A percentile compares a stretch with the other conserved stretches of the same genome.
Conservation (phyloP, 371 early-diverging fungal genomes). For the Umbelopsis sp. region DNA sequence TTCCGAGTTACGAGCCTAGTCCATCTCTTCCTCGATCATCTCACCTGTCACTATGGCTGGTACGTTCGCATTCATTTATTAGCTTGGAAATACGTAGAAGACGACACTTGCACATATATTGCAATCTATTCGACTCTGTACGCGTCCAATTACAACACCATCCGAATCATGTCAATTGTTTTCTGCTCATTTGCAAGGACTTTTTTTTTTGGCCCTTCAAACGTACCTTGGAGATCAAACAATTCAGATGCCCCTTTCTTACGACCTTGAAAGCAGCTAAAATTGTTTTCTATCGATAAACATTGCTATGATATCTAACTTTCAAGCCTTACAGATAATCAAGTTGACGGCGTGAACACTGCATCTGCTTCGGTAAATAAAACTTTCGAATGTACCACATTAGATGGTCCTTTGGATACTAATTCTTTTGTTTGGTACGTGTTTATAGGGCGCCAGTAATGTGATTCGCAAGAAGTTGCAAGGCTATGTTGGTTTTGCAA, state of each 20-base stretch:
- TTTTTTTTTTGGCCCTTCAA: no score
- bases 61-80: constrained; percentile 26
- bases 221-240: no score
- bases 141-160: no score
- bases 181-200: background rate
- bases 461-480: constrained; percentile 79
- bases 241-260: no score
- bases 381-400: background rate
- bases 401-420: background rate
- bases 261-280: no score
- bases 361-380: constrained; percentile 1
- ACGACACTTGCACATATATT: no score
- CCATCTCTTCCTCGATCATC: constrained; percentile 34
- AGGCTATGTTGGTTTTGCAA: constrained; percentile 97
- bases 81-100: background rate
- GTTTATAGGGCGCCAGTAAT: constrained; percentile 23
- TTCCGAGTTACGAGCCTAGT: constrained; percentile 13
- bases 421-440: background rate
- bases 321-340: background rate
- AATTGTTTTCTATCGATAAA: no score
- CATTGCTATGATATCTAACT: background rate
- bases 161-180: background rate
- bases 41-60: constrained; percentile 40
- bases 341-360: constrained; percentile 7
- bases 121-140: no score